Conservation (phyloP, 208 protist species). For the Leishmania tropica region DNA sequence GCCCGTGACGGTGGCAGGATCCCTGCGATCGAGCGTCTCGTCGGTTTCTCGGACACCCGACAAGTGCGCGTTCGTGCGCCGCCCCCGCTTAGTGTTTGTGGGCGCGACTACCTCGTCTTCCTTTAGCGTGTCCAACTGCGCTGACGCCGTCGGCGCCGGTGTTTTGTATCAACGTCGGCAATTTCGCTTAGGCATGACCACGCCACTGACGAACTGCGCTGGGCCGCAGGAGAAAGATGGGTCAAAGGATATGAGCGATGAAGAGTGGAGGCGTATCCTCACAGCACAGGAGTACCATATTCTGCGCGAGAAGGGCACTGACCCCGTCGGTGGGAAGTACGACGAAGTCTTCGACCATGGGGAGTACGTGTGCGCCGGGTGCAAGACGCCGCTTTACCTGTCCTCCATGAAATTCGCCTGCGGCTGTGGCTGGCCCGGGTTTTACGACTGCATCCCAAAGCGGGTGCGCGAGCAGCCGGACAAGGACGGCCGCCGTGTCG, state of each 20-base stretch:
- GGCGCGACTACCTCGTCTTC: neutral
- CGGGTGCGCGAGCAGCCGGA: slow-evolving; percentile 82
- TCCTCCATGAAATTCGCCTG: slow-evolving; percentile 89
- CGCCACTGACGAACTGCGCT: slow-evolving; percentile 66
- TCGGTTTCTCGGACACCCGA: neutral
- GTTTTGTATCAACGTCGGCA: neutral
- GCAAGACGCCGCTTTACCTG: slow-evolving; percentile 81
- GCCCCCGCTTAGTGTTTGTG: neutral
- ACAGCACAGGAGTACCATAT: slow-evolving; percentile 61
- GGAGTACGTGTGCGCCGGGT: slow-evolving; percentile 79
- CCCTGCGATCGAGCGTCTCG: neutral
- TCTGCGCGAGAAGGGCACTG: slow-evolving; percentile 82
- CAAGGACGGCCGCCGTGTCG: slow-evolving; percentile 65
- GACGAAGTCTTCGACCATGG: slow-evolving; percentile 75
- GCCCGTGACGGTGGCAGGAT: neutral
- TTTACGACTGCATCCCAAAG: slow-evolving; percentile 82
- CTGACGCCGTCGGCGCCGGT: neutral
- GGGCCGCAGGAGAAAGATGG: slow-evolving; percentile 47
- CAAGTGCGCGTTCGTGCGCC: neutral
- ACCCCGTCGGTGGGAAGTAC: slow-evolving; percentile 57
- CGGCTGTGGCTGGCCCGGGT: slow-evolving; percentile 90
- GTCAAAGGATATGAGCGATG: slow-evolving; percentile 71
- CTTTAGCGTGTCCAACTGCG: neutral
- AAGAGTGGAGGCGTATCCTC: slow-evolving; percentile 59
- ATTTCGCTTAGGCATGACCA: slow-evolving; percentile 8